Conservation (phyloP, 2,329 filamentous ascomycete species). For the Claviceps arundinis region DNA sequence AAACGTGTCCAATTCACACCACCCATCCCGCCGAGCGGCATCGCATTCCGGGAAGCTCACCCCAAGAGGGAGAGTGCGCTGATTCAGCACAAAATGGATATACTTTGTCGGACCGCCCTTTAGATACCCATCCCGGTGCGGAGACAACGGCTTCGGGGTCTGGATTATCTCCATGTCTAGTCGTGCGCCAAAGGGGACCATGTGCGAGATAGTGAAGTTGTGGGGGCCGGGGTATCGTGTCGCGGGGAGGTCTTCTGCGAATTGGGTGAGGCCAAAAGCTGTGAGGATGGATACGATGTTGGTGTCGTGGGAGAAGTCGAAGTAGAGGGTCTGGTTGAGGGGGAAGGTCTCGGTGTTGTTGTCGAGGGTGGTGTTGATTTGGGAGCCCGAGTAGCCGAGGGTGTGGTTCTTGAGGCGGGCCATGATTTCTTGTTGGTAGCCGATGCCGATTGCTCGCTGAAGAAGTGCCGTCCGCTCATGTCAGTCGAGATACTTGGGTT, state of each 20-base stretch:
- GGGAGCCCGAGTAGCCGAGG: conserved; percentile 41
- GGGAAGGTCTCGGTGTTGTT: conserved; percentile 57
- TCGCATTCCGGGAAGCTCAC: conserved; percentile 53
- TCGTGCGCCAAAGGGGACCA: conserved; percentile 59
- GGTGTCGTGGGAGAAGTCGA: conserved; percentile 69
- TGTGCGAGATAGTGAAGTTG: conserved; percentile 50
- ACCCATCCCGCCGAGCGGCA: conserved; percentile 50
- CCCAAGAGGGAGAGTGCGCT: conserved; percentile 58
- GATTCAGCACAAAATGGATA: conserved; percentile 62
- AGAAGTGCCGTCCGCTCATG: background rate
- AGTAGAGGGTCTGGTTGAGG: conserved; percentile 57
- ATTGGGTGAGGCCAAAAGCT: conserved; percentile 61
- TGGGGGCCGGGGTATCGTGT: conserved; percentile 41
- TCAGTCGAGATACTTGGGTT: background rate
- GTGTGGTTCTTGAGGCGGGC: conserved; percentile 57
- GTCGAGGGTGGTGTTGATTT: conserved; percentile 59
- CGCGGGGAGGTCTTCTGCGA: conserved; percentile 44
- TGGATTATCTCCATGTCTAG: conserved; percentile 64
- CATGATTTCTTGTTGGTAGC: conserved; percentile 59
- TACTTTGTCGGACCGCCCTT: conserved; percentile 48
- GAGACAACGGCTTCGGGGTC: conserved; percentile 47
- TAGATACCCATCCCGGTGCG: conserved; percentile 39
- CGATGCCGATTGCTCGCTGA: conserved; percentile 56
- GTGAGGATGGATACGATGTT: conserved; percentile 58
- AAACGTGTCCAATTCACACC: conserved; percentile 63